Conservation (phyloP, 805 yeast genomes). For the Saccharomyces jurei region DNA sequence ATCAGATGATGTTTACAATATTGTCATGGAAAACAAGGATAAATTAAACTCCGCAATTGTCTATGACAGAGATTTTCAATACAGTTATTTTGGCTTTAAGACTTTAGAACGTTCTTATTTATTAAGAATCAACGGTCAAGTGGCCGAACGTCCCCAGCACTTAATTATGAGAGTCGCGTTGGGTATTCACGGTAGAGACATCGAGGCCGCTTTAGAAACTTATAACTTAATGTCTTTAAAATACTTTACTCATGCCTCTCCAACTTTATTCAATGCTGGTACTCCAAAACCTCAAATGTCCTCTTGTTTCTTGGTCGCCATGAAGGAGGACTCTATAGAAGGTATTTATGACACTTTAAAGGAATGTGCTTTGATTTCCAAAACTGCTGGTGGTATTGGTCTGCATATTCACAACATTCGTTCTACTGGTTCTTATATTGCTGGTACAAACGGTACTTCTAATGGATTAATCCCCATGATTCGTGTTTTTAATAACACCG, state of each 20-base stretch:
- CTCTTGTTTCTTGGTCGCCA: slow-evolving; percentile 85
- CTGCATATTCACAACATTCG: slow-evolving; percentile 79
- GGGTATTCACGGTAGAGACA: slow-evolving; percentile 69
- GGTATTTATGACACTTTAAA: slow-evolving; percentile 86
- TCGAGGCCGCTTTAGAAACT: slow-evolving; percentile 63
- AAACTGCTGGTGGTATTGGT: slow-evolving; percentile 93
- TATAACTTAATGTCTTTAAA: slow-evolving; percentile 78
- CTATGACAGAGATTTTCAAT: slow-evolving; percentile 62
- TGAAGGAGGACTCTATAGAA: slow-evolving; percentile 89
- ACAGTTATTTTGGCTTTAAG: slow-evolving; percentile 81
- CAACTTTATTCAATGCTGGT: slow-evolving; percentile 88
- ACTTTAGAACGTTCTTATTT: slow-evolving; percentile 81
- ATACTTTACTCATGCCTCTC: slow-evolving; percentile 88
- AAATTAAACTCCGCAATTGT: slow-evolving; percentile 63
- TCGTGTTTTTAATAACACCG: slow-evolving; percentile 87
- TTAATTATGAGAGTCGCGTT: slow-evolving; percentile 82
- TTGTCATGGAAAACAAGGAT: slow-evolving; percentile 53
- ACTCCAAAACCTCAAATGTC: slow-evolving; percentile 76
- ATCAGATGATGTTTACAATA: slow-evolving; percentile 51
- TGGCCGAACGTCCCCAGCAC: slow-evolving; percentile 84
- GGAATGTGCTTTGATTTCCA: slow-evolving; percentile 81
- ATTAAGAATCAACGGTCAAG: slow-evolving; percentile 47
- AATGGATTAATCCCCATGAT: slow-evolving; percentile 91
- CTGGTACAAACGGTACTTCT: slow-evolving; percentile 86
- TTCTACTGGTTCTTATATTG: slow-evolving; percentile 73